phyloP scores from a whole-genome alignment of 805 yeast genomes.

The Peterozyma xylosa region DNA sequence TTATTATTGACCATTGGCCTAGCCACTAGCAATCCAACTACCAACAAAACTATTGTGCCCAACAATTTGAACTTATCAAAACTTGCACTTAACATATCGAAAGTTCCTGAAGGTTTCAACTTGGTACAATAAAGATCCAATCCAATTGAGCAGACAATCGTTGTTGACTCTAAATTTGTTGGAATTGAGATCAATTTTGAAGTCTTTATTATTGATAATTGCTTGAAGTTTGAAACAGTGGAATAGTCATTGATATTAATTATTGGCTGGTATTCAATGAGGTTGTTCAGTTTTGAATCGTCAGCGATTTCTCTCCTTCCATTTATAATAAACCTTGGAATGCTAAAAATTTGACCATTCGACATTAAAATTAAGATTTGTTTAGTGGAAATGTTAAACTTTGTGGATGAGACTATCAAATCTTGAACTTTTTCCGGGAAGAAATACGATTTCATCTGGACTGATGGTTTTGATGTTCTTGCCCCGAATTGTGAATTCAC shows the following conservation, averaged over 20 bases:
- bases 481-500: conserved; percentile 26
- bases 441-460: conserved; percentile 48
- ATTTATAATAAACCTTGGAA: conserved; percentile 67
- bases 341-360: conserved; percentile 52
- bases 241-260: conserved; percentile 40
- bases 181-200: conserved; percentile 35
- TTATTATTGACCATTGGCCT: conserved; percentile 52
- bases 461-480: conserved; percentile 33
- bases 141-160: conserved; percentile 58
- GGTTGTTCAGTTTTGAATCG: conserved; percentile 52
- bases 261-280: conserved; percentile 59
- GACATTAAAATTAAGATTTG: conserved; percentile 52
- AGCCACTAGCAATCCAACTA: conserved; percentile 36
- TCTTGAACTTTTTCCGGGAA: conserved; percentile 52
- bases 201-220: conserved; percentile 1
- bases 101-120: conserved; percentile 74
- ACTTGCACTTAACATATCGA: conserved; percentile 61
- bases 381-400: conserved; percentile 61
- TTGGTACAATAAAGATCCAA: conserved; percentile 73
- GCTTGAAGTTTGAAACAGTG: conserved; percentile 16
- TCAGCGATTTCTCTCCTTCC: conserved; percentile 56
- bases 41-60: conserved; percentile 47
- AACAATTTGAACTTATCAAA: conserved; percentile 65
- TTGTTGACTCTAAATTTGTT: conserved; percentile 77
- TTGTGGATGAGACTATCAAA: conserved; percentile 49